Base-by-base conservation (phyloP, 2,329 filamentous ascomycete genomes). In the Polytolypa hystricis region DNA sequence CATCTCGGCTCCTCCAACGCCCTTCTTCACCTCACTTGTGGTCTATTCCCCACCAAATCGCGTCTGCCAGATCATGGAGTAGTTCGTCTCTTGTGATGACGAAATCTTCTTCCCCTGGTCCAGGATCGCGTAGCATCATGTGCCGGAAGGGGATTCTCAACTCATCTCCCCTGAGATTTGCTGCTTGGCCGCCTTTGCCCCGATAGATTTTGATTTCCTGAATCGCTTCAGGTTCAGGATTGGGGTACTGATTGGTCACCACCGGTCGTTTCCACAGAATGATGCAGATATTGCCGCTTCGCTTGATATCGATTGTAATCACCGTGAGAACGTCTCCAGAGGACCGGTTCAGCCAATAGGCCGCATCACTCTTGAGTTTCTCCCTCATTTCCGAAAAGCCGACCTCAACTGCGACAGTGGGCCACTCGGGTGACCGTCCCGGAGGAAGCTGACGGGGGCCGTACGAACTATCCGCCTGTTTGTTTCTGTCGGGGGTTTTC, bases 231-330 rank as follows among this genome's bases (percentile, higher is more conserved):
- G 42, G 36, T 8, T 39, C 19, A n/a, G 39, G 39, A 17, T 41
- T 18, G 3, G 34, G 29, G n/a, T n/a, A n/a, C n/a, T n/a, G n/a
- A 15, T 23, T 11, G 3, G 2, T 17, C 25, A 3, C 4, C 5
- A 25, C 15, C 5, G 16, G 28, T 18, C 28, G 29, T 37, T 42
- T 17, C 40, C 40, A 40, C 16, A 27, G 4, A 21, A 18, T 20
- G 7, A 38, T 30, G 20, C 40, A 42, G 6, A 40, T 37, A 14
- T 37, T 37, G 4, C 27, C 30, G 11, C 12, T 34, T 16, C 23
- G 4, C 29, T 40, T 42, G 17, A 37, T 42, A 27, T 42, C 39
- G 12, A 41, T 32, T 5, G 31, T 20, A 30, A 41, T 35, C 5
- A 12, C 27, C n/a, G 3, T 20, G 5, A 28, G 3, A 4, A 42